Evolutionary conservation across 805 yeast genomes (phyloP).

Genomic region (Yarrowia sp.): DNA sequence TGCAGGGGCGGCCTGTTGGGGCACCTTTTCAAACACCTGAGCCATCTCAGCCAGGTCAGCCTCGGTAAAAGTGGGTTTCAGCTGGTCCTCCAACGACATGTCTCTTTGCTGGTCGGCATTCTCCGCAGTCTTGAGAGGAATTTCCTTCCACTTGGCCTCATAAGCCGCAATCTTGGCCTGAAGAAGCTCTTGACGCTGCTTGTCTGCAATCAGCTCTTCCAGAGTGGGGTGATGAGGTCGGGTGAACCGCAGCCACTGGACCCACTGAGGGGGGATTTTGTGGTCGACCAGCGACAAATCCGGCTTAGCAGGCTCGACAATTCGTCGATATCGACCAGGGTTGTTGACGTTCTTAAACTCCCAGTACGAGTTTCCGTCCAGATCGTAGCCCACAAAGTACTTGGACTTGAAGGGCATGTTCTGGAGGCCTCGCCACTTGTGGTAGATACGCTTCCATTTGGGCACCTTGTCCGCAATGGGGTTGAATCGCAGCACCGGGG

Average conservation of each 20-base stretch:
- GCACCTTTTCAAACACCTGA: constrained; percentile 23
- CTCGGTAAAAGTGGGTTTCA: constrained; percentile 12
- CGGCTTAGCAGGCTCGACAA: constrained; percentile 62
- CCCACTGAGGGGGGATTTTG: constrained; percentile 65
- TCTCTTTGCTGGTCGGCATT: constrained; percentile 25
- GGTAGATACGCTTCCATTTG: constrained; percentile 34
- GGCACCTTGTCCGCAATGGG: constrained; percentile 37
- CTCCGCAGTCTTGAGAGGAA: constrained; percentile 47
- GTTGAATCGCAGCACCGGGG: constrained; percentile 33
- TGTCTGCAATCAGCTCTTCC: constrained; percentile 66
- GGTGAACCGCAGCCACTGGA: constrained; percentile 77
- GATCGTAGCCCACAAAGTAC: constrained; percentile 74
- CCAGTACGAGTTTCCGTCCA: constrained; percentile 88
- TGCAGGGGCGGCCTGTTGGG: constrained; percentile 5
- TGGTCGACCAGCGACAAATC: constrained; percentile 63
- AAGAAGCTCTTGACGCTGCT: constrained; percentile 61
- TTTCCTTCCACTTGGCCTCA: constrained; percentile 50
- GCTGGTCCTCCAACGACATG: constrained; percentile 28
- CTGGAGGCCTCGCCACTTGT: constrained; percentile 50
- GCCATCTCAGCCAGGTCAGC: constrained; percentile 12
- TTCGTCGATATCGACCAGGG: constrained; percentile 63
- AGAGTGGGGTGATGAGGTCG: constrained; percentile 66
- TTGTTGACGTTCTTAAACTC: constrained; percentile 66
- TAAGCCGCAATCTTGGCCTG: constrained; percentile 58
- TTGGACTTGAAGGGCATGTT: constrained; percentile 71